Evolutionary conservation across 108 stramenopile species (phyloP).

Genomic region (Cyclotella distinguenda): DNA sequence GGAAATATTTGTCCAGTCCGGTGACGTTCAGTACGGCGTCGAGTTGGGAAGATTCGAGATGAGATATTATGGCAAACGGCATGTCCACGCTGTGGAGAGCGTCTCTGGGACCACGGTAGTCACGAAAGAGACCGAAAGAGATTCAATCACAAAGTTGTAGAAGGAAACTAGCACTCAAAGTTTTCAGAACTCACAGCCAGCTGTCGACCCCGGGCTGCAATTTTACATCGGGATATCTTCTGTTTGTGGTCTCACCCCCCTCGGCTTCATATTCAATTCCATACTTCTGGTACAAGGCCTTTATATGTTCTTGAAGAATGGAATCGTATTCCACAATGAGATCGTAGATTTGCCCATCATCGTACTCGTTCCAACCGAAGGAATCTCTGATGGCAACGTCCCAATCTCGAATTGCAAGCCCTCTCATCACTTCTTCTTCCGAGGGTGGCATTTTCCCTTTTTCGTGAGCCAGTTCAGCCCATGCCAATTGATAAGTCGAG

Average conservation of each 20-base stretch:
- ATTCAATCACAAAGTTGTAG: background rate
- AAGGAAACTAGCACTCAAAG: background rate
- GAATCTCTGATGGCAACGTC: conserved; percentile 55
- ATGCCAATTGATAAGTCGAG: conserved; percentile 40
- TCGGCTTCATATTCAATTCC: conserved; percentile 21
- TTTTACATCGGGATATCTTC: conserved; percentile 38
- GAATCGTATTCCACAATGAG: conserved; percentile 48
- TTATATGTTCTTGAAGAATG: conserved; percentile 32
- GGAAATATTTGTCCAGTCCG: conserved; percentile 64
- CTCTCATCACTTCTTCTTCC: conserved; percentile 47
- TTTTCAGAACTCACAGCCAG: conserved; percentile 54
- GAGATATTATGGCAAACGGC: conserved; percentile 65
- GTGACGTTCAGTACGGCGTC: conserved; percentile 56
- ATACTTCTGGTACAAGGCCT: conserved; percentile 9
- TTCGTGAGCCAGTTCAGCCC: conserved; percentile 54
- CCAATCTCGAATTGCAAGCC: conserved; percentile 49
- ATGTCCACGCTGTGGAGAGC: conserved; percentile 67
- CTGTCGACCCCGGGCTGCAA: conserved; percentile 43
- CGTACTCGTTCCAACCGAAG: conserved; percentile 59
- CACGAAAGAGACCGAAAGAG: background rate
- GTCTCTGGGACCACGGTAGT: conserved; percentile 1
- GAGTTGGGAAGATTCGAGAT: conserved; percentile 60
- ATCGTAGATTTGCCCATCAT: conserved; percentile 46
- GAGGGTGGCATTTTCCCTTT: conserved; percentile 44
- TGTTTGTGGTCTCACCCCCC: too few species aligned